Evolutionary conservation across 495 filamentous ascomycete species (phyloP).

Genomic region (Xylona heveae): DNA sequence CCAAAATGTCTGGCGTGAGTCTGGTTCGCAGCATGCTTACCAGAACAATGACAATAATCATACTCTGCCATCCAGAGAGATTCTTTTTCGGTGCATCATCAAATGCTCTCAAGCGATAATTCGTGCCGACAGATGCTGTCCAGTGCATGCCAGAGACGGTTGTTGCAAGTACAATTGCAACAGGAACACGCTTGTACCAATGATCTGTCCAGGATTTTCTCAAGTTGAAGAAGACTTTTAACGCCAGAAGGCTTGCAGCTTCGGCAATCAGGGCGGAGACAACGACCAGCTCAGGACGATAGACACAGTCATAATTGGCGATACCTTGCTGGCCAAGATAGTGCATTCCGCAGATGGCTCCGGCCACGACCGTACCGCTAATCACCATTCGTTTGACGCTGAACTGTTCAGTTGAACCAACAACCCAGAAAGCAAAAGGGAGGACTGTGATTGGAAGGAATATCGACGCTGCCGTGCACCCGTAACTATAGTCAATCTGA

Average conservation of each 20-base stretch:
- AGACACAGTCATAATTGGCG: slow-evolving; percentile 46
- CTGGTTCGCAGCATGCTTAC: slow-evolving; percentile 17
- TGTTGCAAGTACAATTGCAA: slow-evolving; percentile 41
- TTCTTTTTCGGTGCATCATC: slow-evolving; percentile 14
- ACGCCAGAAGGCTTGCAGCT: slow-evolving; percentile 39
- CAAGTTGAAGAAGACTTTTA: slow-evolving; percentile 59
- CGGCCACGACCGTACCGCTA: slow-evolving; percentile 46
- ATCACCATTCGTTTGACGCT: slow-evolving; percentile 32
- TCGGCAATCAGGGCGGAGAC: slow-evolving; percentile 53
- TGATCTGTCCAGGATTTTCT: slow-evolving; percentile 56
- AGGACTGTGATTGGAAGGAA: slow-evolving; percentile 62
- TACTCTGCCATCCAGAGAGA: slow-evolving; percentile 30
- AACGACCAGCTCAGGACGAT: slow-evolving; percentile 32
- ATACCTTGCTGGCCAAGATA: slow-evolving; percentile 74
- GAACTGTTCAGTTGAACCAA: slow-evolving; percentile 31
- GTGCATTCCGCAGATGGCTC: slow-evolving; percentile 72
- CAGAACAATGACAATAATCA: slow-evolving; percentile 42
- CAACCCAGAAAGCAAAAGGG: slow-evolving; percentile 44
- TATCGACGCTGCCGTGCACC: slow-evolving; percentile 58
- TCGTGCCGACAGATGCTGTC: slow-evolving; percentile 53
- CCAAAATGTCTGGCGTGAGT: neutral
- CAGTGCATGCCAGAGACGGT: slow-evolving; percentile 82
- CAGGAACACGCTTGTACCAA: slow-evolving; percentile 50
- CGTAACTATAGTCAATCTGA: slow-evolving; percentile 51
- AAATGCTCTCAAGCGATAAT: slow-evolving; percentile 26